phyloP scores from a whole-genome alignment of 2,329 filamentous ascomycete genomes.

The Penicillium aurantiogriseum region DNA sequence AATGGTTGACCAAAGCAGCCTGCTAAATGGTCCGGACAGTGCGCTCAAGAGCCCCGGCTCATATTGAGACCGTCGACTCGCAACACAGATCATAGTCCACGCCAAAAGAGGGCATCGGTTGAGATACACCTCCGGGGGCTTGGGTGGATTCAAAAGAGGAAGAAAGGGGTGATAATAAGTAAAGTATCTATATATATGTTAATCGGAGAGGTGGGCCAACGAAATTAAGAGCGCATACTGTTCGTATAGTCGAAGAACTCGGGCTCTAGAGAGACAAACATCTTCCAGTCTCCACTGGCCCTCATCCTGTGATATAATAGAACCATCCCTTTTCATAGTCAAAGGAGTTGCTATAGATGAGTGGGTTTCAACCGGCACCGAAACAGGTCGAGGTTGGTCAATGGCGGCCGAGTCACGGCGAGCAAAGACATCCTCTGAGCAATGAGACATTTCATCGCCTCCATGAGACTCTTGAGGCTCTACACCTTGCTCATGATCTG shows the following conservation, averaged over 20 bases:
- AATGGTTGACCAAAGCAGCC: slow-evolving; percentile 60
- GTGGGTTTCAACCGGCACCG: slow-evolving; percentile 35
- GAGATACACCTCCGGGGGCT: slow-evolving; percentile 57
- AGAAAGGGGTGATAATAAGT: slow-evolving; percentile 62
- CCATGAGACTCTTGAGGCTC: slow-evolving; percentile 30
- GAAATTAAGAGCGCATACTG: slow-evolving; percentile 30
- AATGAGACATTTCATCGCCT: slow-evolving; percentile 34
- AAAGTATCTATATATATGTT: slow-evolving; percentile 54
- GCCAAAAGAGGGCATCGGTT: slow-evolving; percentile 59
- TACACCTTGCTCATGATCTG: slow-evolving; percentile 25
- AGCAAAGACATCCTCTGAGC: slow-evolving; percentile 36
- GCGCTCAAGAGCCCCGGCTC: slow-evolving; percentile 55
- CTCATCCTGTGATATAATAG: slow-evolving; percentile 38
- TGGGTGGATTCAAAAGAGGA: slow-evolving; percentile 57
- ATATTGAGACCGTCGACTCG: slow-evolving; percentile 56
- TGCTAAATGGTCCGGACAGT: slow-evolving; percentile 51
- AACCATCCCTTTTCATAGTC: slow-evolving; percentile 33
- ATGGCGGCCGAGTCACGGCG: slow-evolving; percentile 32
- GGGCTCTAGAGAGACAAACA: slow-evolving; percentile 38
- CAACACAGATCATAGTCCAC: slow-evolving; percentile 63
- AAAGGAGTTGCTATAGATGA: slow-evolving; percentile 34
- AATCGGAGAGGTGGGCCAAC: slow-evolving; percentile 27
- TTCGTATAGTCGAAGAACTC: slow-evolving; percentile 45
- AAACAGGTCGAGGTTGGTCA: slow-evolving; percentile 31
- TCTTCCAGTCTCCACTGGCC: slow-evolving; percentile 52